Conservation (phyloP, 179 eudicot genomes). For the Actinidia chinensis region DNA sequence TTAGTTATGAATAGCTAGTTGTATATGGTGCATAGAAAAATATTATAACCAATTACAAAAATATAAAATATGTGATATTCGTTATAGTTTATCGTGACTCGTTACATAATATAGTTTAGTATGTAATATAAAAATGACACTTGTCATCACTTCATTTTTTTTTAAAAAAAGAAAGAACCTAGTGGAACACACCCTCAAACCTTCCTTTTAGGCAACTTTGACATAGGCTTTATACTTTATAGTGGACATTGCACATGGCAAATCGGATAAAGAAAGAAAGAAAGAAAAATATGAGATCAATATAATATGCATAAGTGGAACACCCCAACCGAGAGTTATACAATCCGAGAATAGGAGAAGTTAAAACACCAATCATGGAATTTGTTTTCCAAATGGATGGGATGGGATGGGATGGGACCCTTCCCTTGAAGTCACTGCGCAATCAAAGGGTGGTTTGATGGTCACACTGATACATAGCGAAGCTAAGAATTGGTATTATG, state of each 20-base stretch:
- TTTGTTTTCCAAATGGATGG: neutral
- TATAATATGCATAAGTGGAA: neutral
- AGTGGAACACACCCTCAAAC: too few species aligned
- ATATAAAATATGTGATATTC: too few species aligned
- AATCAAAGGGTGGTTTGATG: slow-evolving; percentile 12
- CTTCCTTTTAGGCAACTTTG: neutral
- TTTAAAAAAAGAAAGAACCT: too few species aligned
- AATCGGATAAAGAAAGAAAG: neutral
- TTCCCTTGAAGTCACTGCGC: neutral
- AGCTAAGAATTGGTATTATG: neutral
- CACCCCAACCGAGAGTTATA: neutral
- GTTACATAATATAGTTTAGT: too few species aligned
- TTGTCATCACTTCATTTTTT: too few species aligned
- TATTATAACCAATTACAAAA: too few species aligned
- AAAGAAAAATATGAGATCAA: neutral
- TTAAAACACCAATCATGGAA: neutral
- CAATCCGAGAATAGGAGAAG: too few species aligned
- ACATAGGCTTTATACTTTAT: neutral
- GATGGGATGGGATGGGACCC: slow-evolving; percentile 1
- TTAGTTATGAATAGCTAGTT: too few species aligned
- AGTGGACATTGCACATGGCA: neutral
- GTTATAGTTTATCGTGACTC: too few species aligned
- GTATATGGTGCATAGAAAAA: too few species aligned
- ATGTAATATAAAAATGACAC: too few species aligned
- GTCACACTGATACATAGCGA: neutral